Evolutionary conservation across 1,284 basidiomycete genomes (phyloP).

Genomic region (Mycosarcoma maydis): DNA sequence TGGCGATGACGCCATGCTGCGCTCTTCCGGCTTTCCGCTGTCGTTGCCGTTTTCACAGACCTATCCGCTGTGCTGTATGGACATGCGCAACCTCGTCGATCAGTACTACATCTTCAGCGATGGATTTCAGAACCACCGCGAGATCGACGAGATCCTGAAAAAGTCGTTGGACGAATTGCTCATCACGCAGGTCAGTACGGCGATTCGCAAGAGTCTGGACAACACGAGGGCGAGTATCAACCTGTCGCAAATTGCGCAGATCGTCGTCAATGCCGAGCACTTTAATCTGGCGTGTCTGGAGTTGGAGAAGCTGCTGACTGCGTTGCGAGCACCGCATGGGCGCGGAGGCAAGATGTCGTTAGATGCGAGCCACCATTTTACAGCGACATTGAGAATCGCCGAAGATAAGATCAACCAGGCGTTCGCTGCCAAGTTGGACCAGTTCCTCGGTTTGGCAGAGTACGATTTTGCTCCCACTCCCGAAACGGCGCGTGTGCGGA

Average conservation of each 20-base stretch:
- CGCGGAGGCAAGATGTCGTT: conserved; percentile 82
- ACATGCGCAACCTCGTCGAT: conserved; percentile 92
- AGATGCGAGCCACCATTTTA: conserved; percentile 76
- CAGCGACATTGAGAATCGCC: conserved; percentile 76
- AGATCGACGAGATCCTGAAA: conserved; percentile 89
- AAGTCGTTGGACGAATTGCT: conserved; percentile 90
- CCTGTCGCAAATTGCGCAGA: conserved; percentile 92
- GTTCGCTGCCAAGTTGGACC: conserved; percentile 91
- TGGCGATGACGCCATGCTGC: conserved; percentile 66
- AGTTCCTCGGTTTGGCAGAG: conserved; percentile 92
- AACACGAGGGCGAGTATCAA: conserved; percentile 73
- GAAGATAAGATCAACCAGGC: conserved; percentile 81
- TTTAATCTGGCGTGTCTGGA: conserved; percentile 87
- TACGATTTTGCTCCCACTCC: conserved; percentile 87
- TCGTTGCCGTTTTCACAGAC: conserved; percentile 92
- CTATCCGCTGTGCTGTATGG: conserved; percentile 93
- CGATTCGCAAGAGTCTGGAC: conserved; percentile 78
- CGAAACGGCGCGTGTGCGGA: too few species aligned
- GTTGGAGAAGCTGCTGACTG: conserved; percentile 85
- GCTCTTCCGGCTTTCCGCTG: conserved; percentile 73
- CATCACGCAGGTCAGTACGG: conserved; percentile 80
- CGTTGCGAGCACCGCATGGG: conserved; percentile 73
- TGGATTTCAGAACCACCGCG: conserved; percentile 84
- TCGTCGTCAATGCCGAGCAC: conserved; percentile 91
- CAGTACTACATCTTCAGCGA: conserved; percentile 97